Evolutionary conservation across 257 asterid genomes (phyloP).

Genomic region (Craterostigma plantagineum): DNA sequence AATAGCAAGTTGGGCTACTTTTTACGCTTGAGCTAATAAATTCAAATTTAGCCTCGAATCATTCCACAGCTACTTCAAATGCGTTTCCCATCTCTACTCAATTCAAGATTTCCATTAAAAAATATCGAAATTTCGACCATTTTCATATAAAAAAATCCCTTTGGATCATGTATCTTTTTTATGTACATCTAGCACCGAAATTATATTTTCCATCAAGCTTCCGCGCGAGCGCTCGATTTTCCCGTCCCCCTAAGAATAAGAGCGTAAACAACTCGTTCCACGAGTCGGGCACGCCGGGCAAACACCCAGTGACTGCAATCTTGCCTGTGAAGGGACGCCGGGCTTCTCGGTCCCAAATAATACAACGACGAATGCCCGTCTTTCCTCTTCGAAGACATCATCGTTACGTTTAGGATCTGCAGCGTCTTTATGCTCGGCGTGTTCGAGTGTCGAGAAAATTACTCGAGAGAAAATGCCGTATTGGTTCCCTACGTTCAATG

Average conservation of each 20-base stretch:
- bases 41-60: no score
- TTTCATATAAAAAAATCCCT: no score
- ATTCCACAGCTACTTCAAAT: no score
- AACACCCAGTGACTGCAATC: slow-evolving; percentile 97
- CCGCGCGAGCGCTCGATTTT: slow-evolving; percentile 15
- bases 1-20: no score
- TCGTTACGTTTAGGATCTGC: slow-evolving; percentile 42
- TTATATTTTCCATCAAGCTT: slow-evolving; percentile 9
- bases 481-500: slow-evolving; percentile 42
- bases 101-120: no score
- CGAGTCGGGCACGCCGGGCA: slow-evolving; percentile 77
- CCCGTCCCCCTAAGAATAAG: slow-evolving; percentile 24
- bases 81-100: no score
- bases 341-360: slow-evolving; percentile 50
- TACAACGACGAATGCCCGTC: slow-evolving; percentile 77
- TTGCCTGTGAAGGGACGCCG: slow-evolving; percentile 43
- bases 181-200: slow-evolving; percentile 4
- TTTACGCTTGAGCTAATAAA: no score
- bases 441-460: slow-evolving; percentile 15
- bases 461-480: slow-evolving; percentile 26
- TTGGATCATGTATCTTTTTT: slow-evolving; percentile 9
- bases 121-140: no score
- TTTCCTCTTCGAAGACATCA: slow-evolving; percentile 58
- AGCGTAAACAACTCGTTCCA: slow-evolving; percentile 74
- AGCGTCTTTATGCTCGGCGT: no score